Percentiles rank a stretch among this genome's conserved stretches.
Conservation (phyloP, 805 yeast genomes). For the Metschnikowia shivogae region DNA sequence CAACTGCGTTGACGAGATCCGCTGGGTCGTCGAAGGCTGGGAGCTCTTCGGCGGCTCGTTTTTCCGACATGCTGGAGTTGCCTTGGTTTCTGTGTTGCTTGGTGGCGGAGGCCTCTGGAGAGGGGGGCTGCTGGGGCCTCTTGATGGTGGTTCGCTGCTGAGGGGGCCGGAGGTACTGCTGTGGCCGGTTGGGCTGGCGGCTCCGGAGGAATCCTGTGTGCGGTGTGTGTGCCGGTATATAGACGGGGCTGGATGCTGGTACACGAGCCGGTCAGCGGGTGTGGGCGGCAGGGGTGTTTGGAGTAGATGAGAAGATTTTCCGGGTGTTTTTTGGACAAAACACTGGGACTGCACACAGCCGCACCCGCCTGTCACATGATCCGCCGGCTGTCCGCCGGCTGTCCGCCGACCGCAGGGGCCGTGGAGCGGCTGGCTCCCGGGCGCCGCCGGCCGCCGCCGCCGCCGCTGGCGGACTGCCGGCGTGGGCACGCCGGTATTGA, state of each 20-base stretch:
- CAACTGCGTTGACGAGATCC: slow-evolving; percentile 70
- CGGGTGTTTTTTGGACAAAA: slow-evolving; percentile 14
- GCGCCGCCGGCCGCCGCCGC: too few relatives aligned
- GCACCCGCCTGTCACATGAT: slow-evolving; percentile 1
- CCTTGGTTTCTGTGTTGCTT: too few relatives aligned
- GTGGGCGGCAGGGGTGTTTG: neutral
- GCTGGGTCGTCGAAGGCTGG: slow-evolving; percentile 52
- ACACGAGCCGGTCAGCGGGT: neutral
- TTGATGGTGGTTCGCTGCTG: too few relatives aligned
- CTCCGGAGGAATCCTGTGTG: too few relatives aligned
- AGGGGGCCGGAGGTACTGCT: too few relatives aligned
- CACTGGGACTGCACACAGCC: slow-evolving; percentile 15
- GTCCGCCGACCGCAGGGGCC: too few relatives aligned
- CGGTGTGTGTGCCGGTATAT: neutral
- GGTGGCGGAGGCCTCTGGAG: too few relatives aligned
- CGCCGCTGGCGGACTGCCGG: neutral
- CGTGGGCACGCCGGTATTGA: neutral
- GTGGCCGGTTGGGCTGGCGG: too few relatives aligned
- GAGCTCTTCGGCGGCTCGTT: slow-evolving; percentile 16
- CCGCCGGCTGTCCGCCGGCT: too few relatives aligned
- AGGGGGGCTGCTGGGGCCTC: too few relatives aligned
- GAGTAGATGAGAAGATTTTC: slow-evolving; percentile 17
- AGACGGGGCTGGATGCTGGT: neutral
- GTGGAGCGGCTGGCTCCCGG: too few relatives aligned
- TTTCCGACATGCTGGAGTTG: slow-evolving; percentile 2